Conservation (phyloP, 2,329 filamentous ascomycete species). For the Phyllachora maydis region DNA sequence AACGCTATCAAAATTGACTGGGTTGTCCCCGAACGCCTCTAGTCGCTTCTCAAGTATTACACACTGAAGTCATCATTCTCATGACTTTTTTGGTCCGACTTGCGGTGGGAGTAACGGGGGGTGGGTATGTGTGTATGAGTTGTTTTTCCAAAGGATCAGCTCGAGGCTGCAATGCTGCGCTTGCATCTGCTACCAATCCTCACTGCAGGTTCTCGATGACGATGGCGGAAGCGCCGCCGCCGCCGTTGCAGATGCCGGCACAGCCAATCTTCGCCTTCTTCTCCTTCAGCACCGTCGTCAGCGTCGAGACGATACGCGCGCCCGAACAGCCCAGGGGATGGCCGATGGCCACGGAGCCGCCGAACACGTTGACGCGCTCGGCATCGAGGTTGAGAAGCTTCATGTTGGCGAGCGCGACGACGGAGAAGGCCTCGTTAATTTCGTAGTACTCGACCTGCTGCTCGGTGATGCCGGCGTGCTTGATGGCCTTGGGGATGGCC, state of each 20-base stretch:
- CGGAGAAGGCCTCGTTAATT: constrained; percentile 98
- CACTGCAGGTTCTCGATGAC: constrained; percentile 66
- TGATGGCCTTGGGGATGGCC: constrained; percentile 91
- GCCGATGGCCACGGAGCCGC: constrained; percentile 86
- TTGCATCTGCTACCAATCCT: too few species aligned
- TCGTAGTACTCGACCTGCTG: constrained; percentile 81
- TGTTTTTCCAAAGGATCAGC: too few species aligned
- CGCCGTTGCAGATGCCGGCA: constrained; percentile 94
- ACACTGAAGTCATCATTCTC: too few species aligned
- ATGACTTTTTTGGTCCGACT: too few species aligned
- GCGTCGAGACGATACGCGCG: constrained; percentile 76
- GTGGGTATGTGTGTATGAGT: too few species aligned
- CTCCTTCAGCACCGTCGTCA: constrained; percentile 73
- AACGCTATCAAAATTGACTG: too few species aligned
- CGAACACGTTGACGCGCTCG: constrained; percentile 87
- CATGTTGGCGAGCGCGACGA: constrained; percentile 89
- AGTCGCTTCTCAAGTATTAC: too few species aligned
- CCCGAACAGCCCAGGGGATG: constrained; percentile 89
- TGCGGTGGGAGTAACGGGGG: too few species aligned
- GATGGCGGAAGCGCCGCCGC: constrained; percentile 82
- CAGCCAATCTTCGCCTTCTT: constrained; percentile 87
- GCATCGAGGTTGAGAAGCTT: constrained; percentile 65
- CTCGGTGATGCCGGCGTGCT: constrained; percentile 69
- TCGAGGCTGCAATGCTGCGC: too few species aligned
- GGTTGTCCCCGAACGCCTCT: too few species aligned